A percentile compares a stretch with the other conserved stretches of the same genome.
These are phyloP conservation scores for Ustilago vetiveriae DNA, from an alignment of 1,284 basidiomycete species.

Conservation along the genomic window DNA sequence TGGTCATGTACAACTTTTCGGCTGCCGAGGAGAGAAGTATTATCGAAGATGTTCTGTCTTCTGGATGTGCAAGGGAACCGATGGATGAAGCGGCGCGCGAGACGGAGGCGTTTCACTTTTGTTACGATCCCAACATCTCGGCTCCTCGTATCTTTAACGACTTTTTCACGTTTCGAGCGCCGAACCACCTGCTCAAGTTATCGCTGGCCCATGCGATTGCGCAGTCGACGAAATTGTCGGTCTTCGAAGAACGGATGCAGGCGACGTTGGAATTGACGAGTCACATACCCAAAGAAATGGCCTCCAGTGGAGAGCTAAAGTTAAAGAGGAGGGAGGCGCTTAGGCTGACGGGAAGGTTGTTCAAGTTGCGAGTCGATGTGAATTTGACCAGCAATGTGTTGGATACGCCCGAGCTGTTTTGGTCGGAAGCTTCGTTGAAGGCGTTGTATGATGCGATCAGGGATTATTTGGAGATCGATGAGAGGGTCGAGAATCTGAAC, in stretches of 20 bases:
- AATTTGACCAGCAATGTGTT: slow-evolving; percentile 93
- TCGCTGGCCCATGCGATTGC: slow-evolving; percentile 92
- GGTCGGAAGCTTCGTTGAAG: slow-evolving; percentile 89
- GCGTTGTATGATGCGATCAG: slow-evolving; percentile 90
- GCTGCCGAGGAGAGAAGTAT: slow-evolving; percentile 61
- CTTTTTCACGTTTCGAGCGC: slow-evolving; percentile 77
- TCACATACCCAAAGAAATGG: slow-evolving; percentile 86
- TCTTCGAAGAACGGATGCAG: slow-evolving; percentile 84
- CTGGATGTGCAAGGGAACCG: slow-evolving; percentile 56
- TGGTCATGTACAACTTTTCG: slow-evolving; percentile 67
- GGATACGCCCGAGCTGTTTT: slow-evolving; percentile 90
- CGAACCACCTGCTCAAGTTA: slow-evolving; percentile 76
- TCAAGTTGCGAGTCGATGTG: slow-evolving; percentile 87
- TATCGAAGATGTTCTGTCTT: slow-evolving; percentile 61
- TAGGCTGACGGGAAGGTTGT: slow-evolving; percentile 84
- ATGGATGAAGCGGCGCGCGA: slow-evolving; percentile 57
- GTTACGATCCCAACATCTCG: slow-evolving; percentile 83
- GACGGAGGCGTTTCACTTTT: slow-evolving; percentile 61
- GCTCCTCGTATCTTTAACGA: slow-evolving; percentile 80
- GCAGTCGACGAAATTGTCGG: slow-evolving; percentile 89
- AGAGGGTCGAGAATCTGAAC: slow-evolving; percentile 84
- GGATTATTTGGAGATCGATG: slow-evolving; percentile 92
- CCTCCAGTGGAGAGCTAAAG: slow-evolving; percentile 79
- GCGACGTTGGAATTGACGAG: slow-evolving; percentile 81
- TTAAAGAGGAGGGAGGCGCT: slow-evolving; percentile 84